phyloP scores from a whole-genome alignment of 2,329 filamentous ascomycete genomes.

The Verticillium alfalfae region DNA sequence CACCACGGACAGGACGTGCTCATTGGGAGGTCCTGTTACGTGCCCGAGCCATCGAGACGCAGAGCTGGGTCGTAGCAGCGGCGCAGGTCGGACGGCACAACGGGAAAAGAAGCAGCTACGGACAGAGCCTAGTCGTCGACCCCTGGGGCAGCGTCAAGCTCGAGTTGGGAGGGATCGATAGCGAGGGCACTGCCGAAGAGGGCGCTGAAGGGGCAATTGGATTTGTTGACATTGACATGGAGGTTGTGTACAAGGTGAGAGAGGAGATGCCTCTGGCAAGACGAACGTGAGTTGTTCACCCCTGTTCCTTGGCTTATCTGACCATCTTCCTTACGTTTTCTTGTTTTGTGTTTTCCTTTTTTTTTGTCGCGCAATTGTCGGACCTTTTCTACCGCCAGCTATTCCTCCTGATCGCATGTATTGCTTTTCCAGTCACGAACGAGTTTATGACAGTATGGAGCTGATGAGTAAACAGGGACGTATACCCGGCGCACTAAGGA shows the following conservation, averaged over 20 bases:
- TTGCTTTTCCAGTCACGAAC: neutral
- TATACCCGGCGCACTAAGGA: slow-evolving; percentile 9
- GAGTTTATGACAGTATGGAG: neutral
- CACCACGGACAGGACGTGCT: slow-evolving; percentile 73
- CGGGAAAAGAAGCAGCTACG: slow-evolving; percentile 74
- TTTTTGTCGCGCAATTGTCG: neutral
- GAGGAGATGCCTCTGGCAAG: slow-evolving; percentile 46
- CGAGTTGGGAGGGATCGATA: slow-evolving; percentile 50
- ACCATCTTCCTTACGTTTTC: neutral
- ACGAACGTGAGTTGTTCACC: slow-evolving; percentile 38
- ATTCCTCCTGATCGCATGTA: neutral
- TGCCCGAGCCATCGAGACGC: slow-evolving; percentile 80
- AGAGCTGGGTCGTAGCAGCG: slow-evolving; percentile 80
- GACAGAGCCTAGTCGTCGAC: slow-evolving; percentile 77
- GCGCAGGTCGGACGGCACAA: slow-evolving; percentile 75
- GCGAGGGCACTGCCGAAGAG: slow-evolving; percentile 31
- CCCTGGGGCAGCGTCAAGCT: slow-evolving; percentile 78
- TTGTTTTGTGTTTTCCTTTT: neutral
- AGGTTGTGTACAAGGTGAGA: slow-evolving; percentile 39
- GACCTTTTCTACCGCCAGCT: no score
- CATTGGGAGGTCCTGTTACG: slow-evolving; percentile 82
- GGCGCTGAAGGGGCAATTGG: slow-evolving; percentile 41
- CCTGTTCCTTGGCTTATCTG: neutral
- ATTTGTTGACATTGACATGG: slow-evolving; percentile 49
- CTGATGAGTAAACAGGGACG: slow-evolving; percentile 7